These are phyloP conservation scores for Cnidoscolus chayamansa DNA, from an alignment of 441 rosid species.

Conservation along the genomic window DNA sequence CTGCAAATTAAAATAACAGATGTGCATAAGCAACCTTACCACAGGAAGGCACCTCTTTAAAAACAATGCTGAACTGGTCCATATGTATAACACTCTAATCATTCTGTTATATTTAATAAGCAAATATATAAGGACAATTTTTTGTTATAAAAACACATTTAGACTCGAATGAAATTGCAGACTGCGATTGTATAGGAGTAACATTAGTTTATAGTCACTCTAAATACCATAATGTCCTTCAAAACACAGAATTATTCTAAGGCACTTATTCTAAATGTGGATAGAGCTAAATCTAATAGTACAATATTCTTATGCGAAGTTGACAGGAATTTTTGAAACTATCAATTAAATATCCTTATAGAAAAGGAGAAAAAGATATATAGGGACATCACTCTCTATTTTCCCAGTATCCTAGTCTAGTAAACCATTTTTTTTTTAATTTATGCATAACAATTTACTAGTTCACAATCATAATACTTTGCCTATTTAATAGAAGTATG, in stretches of 20 bases:
- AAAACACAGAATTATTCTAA: constrained; percentile 1
- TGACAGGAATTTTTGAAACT: background rate
- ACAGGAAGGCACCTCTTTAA: constrained; percentile 3
- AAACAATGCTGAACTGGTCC: background rate
- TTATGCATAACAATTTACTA: background rate
- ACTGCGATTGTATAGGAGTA: background rate
- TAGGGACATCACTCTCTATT: background rate
- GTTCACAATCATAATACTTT: background rate
- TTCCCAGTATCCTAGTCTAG: background rate
- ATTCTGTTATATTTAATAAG: background rate
- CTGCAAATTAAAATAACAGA: constrained; percentile 39
- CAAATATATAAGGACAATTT: background rate
- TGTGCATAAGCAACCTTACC: background rate
- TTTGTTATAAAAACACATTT: constrained; percentile 1
- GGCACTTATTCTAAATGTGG: background rate
- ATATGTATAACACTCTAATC: background rate
- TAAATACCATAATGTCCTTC: constrained; percentile 9
- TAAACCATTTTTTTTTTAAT: background rate
- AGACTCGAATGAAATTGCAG: background rate
- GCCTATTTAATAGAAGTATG: background rate
- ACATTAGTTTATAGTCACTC: background rate
- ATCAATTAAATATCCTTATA: background rate
- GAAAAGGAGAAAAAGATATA: background rate
- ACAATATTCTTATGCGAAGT: background rate
- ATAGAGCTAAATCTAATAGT: background rate